These are phyloP conservation scores for Pueraria montana DNA, from an alignment of 306 rosid genomes.

Conservation along the genomic window DNA sequence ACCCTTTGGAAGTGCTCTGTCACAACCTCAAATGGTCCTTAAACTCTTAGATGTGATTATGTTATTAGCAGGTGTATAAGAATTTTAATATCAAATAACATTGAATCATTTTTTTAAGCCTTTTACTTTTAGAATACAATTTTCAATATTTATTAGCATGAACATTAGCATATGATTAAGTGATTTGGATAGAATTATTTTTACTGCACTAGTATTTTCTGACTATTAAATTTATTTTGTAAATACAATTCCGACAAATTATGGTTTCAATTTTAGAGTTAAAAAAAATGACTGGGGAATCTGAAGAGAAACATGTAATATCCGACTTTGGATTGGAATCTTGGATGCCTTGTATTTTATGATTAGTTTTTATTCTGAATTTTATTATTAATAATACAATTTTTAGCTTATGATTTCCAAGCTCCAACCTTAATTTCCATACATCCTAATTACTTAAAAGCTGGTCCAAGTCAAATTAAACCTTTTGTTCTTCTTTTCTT, in stretches of 20 bases:
- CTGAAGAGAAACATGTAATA: too few relatives aligned
- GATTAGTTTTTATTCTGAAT: too few relatives aligned
- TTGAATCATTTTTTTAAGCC: slow-evolving; percentile 11
- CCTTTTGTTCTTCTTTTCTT: not conserved
- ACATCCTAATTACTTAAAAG: not conserved
- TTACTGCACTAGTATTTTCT: not conserved
- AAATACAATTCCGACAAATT: not conserved
- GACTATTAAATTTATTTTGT: too few relatives aligned
- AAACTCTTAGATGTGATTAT: slow-evolving; percentile 35
- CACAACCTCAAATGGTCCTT: slow-evolving; percentile 24
- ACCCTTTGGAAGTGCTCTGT: slow-evolving; percentile 8
- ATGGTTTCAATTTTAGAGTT: not conserved
- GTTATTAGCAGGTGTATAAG: not conserved
- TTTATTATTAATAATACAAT: not conserved
- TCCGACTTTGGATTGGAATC: too few relatives aligned
- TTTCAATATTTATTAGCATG: not conserved
- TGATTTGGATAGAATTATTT: not conserved
- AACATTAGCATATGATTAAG: not conserved
- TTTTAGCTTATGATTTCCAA: not conserved
- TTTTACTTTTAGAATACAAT: slow-evolving; percentile 3
- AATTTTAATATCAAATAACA: slow-evolving; percentile 6
- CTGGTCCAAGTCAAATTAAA: slow-evolving; percentile 48
- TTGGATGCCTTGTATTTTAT: too few relatives aligned
- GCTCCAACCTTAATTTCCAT: not conserved
- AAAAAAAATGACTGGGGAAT: not conserved